phyloP scores from a whole-genome alignment of 2,329 filamentous ascomycete genomes.

The Colletotrichum spinosum region DNA sequence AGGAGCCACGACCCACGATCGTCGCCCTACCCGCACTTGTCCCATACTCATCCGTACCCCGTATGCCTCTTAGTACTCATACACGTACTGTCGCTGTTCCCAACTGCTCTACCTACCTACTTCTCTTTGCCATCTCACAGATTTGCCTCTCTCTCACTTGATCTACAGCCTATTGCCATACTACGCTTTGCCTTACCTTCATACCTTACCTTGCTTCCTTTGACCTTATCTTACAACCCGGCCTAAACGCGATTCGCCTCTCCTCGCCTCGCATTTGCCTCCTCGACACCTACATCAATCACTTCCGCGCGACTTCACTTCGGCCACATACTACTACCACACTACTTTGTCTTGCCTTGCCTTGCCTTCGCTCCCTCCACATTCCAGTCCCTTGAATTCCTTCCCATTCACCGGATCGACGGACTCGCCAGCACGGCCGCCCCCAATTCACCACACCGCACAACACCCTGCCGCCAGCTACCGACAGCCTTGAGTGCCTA shows the following conservation, averaged over 20 bases:
- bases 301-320: constrained; percentile 31
- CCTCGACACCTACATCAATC: neutral
- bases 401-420: constrained; percentile 12
- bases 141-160: constrained; percentile 15
- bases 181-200: constrained; percentile 5
- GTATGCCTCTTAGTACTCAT: no score
- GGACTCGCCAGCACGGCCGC: constrained; percentile 22
- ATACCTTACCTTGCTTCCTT: neutral
- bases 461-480: neutral
- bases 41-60: neutral
- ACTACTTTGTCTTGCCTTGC: constrained; percentile 7
- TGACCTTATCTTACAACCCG: neutral
- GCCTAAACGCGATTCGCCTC: neutral
- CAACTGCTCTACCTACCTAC: neutral
- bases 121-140: constrained; percentile 15
- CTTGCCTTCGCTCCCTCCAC: constrained; percentile 23
- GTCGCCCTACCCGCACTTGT: constrained; percentile 6
- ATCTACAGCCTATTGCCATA: constrained; percentile 13
- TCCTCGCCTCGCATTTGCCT: constrained; percentile 5
- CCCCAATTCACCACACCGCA: constrained; percentile 17
- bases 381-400: constrained; percentile 31
- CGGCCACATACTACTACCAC: constrained; percentile 33
- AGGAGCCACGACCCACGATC: constrained; percentile 33
- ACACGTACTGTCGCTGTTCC: no score
- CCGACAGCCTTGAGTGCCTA: constrained; percentile 27